Evolutionary conservation across 345 rosid species (phyloP).

Genomic region (Citrus unshiu): DNA sequence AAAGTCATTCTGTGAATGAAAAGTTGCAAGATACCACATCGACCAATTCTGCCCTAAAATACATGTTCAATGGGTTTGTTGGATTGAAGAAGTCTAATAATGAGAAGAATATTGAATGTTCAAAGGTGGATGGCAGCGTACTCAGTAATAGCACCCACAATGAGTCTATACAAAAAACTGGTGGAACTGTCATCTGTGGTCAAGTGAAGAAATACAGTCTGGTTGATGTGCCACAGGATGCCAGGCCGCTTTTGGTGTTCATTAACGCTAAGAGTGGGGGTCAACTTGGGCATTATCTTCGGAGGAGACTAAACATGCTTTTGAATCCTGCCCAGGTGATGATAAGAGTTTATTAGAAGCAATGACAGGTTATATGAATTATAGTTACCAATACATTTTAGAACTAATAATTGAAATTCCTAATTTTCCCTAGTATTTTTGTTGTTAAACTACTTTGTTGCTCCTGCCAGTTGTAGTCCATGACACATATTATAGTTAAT

Average conservation of each 20-base stretch:
- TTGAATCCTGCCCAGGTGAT: conserved; percentile 78
- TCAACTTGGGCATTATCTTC: conserved; percentile 67
- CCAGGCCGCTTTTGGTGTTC: conserved; percentile 74
- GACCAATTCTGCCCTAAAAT: conserved; percentile 26
- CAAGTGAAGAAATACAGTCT: conserved; percentile 36
- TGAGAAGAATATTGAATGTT: conserved; percentile 40
- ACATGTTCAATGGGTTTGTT: conserved; percentile 32
- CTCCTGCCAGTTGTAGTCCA: not conserved
- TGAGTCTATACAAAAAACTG: conserved; percentile 34
- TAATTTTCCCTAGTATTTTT: not conserved
- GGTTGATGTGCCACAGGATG: conserved; percentile 56
- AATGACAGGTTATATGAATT: not conserved
- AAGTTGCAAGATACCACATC: conserved; percentile 39
- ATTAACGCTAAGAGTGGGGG: conserved; percentile 86
- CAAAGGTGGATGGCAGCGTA: conserved; percentile 26
- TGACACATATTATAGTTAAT: not conserved
- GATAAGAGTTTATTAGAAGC: not conserved
- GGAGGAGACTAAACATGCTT: conserved; percentile 66
- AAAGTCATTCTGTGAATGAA: conserved; percentile 27
- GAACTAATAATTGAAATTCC: not conserved
- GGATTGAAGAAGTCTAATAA: conserved; percentile 44
- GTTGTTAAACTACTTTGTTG: not conserved
- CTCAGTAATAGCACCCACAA: conserved; percentile 26
- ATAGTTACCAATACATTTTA: not conserved
- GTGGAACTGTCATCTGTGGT: conserved; percentile 19